Evolutionary conservation across 768 basidiomycete species (phyloP).

Genomic region (Suillus variegatus): DNA sequence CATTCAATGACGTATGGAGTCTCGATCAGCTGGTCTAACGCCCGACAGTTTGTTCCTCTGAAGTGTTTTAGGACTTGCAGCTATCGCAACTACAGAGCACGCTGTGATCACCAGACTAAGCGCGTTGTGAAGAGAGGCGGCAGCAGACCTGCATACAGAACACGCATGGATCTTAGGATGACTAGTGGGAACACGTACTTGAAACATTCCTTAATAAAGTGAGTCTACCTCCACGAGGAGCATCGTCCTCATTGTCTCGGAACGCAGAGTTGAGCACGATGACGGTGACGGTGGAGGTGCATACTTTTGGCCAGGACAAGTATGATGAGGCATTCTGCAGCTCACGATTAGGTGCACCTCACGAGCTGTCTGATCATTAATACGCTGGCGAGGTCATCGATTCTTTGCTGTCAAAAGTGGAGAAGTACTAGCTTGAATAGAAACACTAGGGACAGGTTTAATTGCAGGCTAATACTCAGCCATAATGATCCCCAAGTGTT

Average conservation of each 20-base stretch:
- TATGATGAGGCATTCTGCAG: conserved; percentile 34
- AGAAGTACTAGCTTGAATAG: conserved; percentile 59
- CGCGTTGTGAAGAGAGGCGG: not conserved
- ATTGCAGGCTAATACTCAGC: conserved; percentile 30
- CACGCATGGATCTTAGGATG: not conserved
- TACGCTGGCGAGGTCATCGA: too few species aligned
- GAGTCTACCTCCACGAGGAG: not conserved
- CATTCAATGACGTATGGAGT: not conserved
- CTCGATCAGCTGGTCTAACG: not conserved
- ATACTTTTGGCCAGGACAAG: conserved; percentile 37
- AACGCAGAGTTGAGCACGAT: conserved; percentile 26
- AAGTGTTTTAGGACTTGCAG: not conserved
- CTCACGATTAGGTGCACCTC: too few species aligned
- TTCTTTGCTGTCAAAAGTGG: too few species aligned
- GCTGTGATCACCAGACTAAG: not conserved
- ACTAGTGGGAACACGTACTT: not conserved
- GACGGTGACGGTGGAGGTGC: conserved; percentile 64
- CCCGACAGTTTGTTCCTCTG: not conserved
- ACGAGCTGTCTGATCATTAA: too few species aligned
- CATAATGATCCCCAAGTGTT: not conserved
- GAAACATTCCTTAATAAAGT: not conserved
- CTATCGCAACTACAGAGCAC: not conserved
- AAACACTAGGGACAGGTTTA: conserved; percentile 51
- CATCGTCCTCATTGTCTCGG: conserved; percentile 18
- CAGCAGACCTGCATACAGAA: not conserved